Conservation (phyloP, 2,329 filamentous ascomycete genomes). For the Aspergillus quadricinctus region DNA sequence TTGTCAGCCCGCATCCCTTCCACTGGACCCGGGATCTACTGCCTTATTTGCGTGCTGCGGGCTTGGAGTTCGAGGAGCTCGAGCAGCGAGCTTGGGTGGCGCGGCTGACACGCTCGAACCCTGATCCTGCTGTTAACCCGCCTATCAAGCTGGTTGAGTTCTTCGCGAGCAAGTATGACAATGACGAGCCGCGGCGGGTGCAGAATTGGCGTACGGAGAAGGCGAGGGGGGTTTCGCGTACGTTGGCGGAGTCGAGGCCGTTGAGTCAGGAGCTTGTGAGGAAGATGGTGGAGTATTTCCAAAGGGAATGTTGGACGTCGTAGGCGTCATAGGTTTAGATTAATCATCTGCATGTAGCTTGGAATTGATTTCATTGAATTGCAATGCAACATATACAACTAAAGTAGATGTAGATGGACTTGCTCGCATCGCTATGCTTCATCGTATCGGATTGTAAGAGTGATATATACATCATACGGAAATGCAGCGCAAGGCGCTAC, state of each 20-base stretch:
- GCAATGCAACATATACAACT: not conserved
- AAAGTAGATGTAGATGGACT: not conserved
- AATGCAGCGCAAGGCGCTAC: conserved; percentile 13
- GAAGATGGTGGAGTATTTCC: conserved; percentile 37
- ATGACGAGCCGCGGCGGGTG: conserved; percentile 4
- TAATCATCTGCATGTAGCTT: not conserved
- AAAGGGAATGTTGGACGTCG: conserved; percentile 11
- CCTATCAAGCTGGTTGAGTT: conserved; percentile 53
- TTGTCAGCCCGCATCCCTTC: conserved; percentile 50
- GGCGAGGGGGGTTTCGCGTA: conserved; percentile 10
- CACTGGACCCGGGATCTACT: conserved; percentile 52
- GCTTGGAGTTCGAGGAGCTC: conserved; percentile 32
- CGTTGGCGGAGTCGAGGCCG: conserved; percentile 8
- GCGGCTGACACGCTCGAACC: conserved; percentile 43
- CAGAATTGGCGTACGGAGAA: conserved; percentile 17
- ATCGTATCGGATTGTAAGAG: not conserved
- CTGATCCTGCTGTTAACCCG: conserved; percentile 48
- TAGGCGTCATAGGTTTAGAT: not conserved
- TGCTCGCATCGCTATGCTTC: not conserved
- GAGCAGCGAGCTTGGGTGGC: conserved; percentile 24
- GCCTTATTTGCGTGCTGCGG: conserved; percentile 47
- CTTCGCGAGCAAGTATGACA: conserved; percentile 50
- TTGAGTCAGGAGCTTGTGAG: conserved; percentile 25
- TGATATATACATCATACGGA: conserved; percentile 1
- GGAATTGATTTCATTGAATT: not conserved